These are phyloP conservation scores for Eimeria praecox DNA, from an alignment of 169 alveolate species.

Conservation along the genomic window DNA sequence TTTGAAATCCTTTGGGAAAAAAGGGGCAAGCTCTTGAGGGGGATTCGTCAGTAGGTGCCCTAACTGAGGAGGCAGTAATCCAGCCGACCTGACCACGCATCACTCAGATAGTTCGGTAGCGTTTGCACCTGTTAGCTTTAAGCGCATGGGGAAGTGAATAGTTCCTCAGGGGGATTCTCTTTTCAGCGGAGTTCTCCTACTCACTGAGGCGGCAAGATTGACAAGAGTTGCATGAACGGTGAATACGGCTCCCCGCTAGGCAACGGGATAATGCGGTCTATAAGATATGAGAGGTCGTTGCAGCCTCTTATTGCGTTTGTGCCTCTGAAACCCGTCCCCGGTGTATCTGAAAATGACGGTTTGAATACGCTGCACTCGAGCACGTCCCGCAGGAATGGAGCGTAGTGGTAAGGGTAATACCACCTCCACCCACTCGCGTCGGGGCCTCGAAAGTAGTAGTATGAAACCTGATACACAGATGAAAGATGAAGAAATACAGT, in stretches of 20 bases:
- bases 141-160: not conserved
- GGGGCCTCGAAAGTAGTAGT: conserved; percentile 82
- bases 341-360: conserved; percentile 11
- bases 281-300: conserved; percentile 21
- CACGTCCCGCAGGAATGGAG: conserved; percentile 98
- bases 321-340: not conserved
- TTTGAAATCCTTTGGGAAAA: conserved; percentile 82
- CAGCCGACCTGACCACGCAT: conserved; percentile 56
- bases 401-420: conserved; percentile 99
- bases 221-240: conserved; percentile 97
- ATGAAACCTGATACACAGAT: conserved; percentile 60
- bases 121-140: not conserved
- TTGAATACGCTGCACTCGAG: conserved; percentile 81
- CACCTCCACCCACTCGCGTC: conserved; percentile 96
- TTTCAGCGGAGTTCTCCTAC: conserved; percentile 20
- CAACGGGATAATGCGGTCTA: conserved; percentile 30
- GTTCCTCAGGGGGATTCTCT: not conserved
- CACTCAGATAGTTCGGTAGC: not conserved
- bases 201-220: conserved; percentile 98
- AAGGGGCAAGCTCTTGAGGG: conserved; percentile 73
- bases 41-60: conserved; percentile 39
- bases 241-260: conserved; percentile 94
- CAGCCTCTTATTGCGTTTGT: not conserved
- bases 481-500: not conserved
- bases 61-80: conserved; percentile 59